phyloP scores from a whole-genome alignment of 2,329 filamentous ascomycete genomes.

The Pseudomassariella vexata region DNA sequence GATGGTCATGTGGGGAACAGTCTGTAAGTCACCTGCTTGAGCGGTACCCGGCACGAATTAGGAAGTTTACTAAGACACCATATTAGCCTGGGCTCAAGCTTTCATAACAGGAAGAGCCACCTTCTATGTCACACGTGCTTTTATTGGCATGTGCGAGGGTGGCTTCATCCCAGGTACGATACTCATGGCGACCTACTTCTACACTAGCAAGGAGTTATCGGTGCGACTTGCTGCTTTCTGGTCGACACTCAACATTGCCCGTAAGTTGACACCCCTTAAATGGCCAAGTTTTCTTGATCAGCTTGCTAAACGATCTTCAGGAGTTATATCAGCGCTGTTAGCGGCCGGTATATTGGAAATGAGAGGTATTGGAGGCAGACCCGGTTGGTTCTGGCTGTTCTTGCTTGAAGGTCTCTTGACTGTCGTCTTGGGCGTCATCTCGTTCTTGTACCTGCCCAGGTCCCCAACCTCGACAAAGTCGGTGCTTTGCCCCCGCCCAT shows the following conservation, averaged over 20 bases:
- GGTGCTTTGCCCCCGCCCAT: constrained; percentile 54
- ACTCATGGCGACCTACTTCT: constrained; percentile 67
- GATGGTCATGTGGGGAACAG: constrained; percentile 44
- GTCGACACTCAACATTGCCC: constrained; percentile 41
- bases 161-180: constrained; percentile 57
- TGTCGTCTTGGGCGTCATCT: constrained; percentile 44
- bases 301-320: constrained; percentile 28
- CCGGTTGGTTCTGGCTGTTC: constrained; percentile 52
- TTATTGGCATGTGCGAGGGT: constrained; percentile 49
- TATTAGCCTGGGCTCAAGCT: constrained; percentile 41
- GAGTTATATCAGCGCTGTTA: constrained; percentile 42
- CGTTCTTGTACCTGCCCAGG: constrained; percentile 54
- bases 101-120: constrained; percentile 40
- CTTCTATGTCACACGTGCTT: constrained; percentile 45
- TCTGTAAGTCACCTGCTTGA: too few species aligned
- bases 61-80: background rate
- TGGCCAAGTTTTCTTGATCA: constrained; percentile 24
- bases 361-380: constrained; percentile 37
- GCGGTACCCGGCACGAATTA: too few species aligned
- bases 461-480: constrained; percentile 62
- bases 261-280: constrained; percentile 20
- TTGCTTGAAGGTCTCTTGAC: constrained; percentile 38
- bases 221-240: constrained; percentile 65
- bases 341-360: constrained; percentile 43
- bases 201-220: constrained; percentile 62